Percentiles rank a stretch among this genome's conserved stretches.
These are phyloP conservation scores for Sclerotinia glacialis DNA, from an alignment of 2,329 filamentous ascomycete genomes.

Conservation along the genomic window DNA sequence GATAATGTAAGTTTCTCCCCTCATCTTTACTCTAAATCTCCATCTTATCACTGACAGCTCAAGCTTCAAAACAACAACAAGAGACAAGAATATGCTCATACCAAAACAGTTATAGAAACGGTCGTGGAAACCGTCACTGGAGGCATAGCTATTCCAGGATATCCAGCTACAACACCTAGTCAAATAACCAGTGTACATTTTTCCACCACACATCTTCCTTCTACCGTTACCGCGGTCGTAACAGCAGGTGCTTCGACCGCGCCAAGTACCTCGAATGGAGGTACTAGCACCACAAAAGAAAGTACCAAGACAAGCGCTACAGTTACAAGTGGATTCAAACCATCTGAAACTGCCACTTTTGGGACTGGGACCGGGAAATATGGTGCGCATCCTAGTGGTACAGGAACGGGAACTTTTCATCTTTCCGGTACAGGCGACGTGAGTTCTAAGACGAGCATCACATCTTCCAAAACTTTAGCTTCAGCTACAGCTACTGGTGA, in stretches of 20 bases:
- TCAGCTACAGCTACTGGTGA: neutral
- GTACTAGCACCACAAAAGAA: neutral
- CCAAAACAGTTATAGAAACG: constrained; percentile 1
- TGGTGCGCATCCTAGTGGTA: neutral
- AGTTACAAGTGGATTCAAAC: too few relatives aligned
- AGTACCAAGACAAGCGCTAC: neutral
- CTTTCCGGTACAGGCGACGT: neutral
- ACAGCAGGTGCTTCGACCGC: neutral
- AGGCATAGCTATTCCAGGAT: constrained; percentile 4
- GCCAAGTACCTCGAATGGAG: neutral
- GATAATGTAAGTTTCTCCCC: neutral
- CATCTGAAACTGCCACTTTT: neutral
- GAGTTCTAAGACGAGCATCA: neutral
- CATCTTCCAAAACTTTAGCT: neutral
- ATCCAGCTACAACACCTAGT: constrained; percentile 1
- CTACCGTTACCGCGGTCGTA: neutral
- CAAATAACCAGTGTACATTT: neutral
- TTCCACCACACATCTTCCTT: neutral
- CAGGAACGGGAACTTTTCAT: neutral
- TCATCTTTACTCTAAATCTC: rapidly evolving
- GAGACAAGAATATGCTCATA: constrained; percentile 7
- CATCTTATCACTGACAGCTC: neutral
- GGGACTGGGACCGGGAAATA: neutral
- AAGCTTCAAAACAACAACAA: neutral
- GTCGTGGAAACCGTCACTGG: constrained; percentile 6